Percentiles rank a stretch among this genome's conserved stretches.
phyloP scores from a whole-genome alignment of 1,139 yeast genomes.

The Yamadazyma trypodendri region DNA sequence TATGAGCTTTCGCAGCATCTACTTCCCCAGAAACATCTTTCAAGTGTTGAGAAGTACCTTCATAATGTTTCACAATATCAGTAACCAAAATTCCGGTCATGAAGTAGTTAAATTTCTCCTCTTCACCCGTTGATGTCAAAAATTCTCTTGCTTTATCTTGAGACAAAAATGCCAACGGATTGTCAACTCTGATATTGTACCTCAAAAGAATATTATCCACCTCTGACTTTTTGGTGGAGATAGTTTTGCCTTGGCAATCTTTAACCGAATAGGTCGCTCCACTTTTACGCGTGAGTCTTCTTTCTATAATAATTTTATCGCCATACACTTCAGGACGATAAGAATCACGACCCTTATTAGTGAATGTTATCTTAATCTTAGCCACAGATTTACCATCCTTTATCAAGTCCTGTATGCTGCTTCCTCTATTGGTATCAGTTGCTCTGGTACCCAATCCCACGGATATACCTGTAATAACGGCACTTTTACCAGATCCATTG shows the following conservation, averaged over 20 bases:
- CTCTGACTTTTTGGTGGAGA: slow-evolving; percentile 62
- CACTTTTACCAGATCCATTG: slow-evolving; percentile 95
- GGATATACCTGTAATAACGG: slow-evolving; percentile 85
- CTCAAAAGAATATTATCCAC: slow-evolving; percentile 66
- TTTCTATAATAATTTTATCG: slow-evolving; percentile 62
- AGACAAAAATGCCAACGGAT: slow-evolving; percentile 89
- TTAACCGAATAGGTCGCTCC: slow-evolving; percentile 51
- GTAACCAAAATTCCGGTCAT: slow-evolving; percentile 77
- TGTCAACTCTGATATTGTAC: slow-evolving; percentile 79
- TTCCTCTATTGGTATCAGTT: slow-evolving; percentile 83
- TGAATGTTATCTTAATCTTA: slow-evolving; percentile 55
- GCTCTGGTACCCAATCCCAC: slow-evolving; percentile 96
- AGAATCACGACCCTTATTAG: slow-evolving; percentile 65
- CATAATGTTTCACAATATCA: slow-evolving; percentile 55
- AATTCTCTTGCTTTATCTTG: slow-evolving; percentile 95
- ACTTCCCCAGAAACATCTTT: slow-evolving; percentile 39
- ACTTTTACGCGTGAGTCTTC: slow-evolving; percentile 60
- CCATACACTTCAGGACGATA: slow-evolving; percentile 69
- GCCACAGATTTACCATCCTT: slow-evolving; percentile 75
- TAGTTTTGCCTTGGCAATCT: slow-evolving; percentile 44
- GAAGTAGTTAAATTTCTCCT: slow-evolving; percentile 68
- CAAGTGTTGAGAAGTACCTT: slow-evolving; percentile 38
- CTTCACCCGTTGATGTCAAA: slow-evolving; percentile 70
- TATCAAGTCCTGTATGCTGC: slow-evolving; percentile 65
- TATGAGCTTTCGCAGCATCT: slow-evolving; percentile 28